phyloP scores from a whole-genome alignment of 2,329 filamentous ascomycete species.

The Neonectria hederae region DNA sequence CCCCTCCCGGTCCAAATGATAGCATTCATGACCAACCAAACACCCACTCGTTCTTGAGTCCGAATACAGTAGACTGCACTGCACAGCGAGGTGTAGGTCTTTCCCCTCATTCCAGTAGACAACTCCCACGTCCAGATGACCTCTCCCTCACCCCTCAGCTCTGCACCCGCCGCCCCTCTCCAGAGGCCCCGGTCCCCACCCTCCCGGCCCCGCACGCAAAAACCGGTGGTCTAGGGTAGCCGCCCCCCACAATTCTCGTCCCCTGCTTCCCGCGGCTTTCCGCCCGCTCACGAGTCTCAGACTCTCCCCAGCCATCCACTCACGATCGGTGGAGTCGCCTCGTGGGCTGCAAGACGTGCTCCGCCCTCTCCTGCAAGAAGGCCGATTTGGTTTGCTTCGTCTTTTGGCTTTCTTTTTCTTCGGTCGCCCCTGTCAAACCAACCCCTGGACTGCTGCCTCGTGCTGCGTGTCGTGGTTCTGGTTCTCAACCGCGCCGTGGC shows the following conservation, averaged over 20 bases:
- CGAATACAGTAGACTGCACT: not conserved
- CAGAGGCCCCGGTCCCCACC: slow-evolving; percentile 10
- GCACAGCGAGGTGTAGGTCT: not conserved
- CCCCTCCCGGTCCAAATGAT: not conserved
- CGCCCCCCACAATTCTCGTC: not conserved
- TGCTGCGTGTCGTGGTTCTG: slow-evolving; percentile 1
- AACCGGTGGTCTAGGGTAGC: slow-evolving; percentile 25
- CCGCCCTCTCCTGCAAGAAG: slow-evolving; percentile 14
- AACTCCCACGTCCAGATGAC: slow-evolving; percentile 12
- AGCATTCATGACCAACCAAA: slow-evolving; percentile 10
- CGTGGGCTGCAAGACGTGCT: slow-evolving; percentile 32
- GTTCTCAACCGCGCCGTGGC: not conserved
- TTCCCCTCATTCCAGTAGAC: not conserved
- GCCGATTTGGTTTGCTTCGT: not conserved
- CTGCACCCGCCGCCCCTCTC: slow-evolving; percentile 7
- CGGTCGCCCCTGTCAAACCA: slow-evolving; percentile 11
- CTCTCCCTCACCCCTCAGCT: not conserved
- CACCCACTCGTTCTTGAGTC: not conserved
- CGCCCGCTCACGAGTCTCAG: slow-evolving; percentile 10
- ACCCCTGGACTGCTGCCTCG: slow-evolving; percentile 7
- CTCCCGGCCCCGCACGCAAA: slow-evolving; percentile 26
- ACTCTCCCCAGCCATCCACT: slow-evolving; percentile 31
- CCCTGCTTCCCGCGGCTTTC: slow-evolving; percentile 22
- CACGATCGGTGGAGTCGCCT: slow-evolving; percentile 39
- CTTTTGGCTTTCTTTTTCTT: not conserved